phyloP scores from a whole-genome alignment of 1,139 yeast genomes.

The Suhomyces chickasaworum region DNA sequence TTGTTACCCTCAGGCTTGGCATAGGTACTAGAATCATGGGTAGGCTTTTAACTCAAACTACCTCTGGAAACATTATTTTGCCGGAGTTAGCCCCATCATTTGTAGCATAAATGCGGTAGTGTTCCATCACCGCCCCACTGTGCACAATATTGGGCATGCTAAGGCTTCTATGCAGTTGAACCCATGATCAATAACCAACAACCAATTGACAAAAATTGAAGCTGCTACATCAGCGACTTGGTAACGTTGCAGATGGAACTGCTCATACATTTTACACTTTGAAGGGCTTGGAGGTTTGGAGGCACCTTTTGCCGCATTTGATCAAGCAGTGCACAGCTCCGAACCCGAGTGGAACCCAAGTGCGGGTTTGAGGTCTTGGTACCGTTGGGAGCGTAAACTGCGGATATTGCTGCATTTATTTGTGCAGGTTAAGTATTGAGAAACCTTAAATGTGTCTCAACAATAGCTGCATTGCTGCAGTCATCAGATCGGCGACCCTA shows the following conservation, averaged over 20 bases:
- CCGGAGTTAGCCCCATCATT: background rate
- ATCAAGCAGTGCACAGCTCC: background rate
- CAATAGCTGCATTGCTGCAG: background rate
- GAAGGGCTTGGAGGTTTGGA: background rate
- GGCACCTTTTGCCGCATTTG: background rate
- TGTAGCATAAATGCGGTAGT: background rate
- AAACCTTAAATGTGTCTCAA: background rate
- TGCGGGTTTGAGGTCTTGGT: no score
- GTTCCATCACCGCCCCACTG: background rate
- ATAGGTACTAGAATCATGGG: background rate
- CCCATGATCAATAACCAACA: no score
- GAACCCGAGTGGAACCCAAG: background rate
- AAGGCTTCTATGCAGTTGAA: no score
- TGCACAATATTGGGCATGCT: no score
- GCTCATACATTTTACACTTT: no score
- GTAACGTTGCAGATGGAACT: no score
- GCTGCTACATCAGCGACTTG: no score
- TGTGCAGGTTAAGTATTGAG: background rate
- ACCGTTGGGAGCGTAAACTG: background rate
- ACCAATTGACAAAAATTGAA: no score
- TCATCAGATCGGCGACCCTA: background rate
- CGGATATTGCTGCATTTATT: background rate
- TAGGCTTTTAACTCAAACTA: background rate
- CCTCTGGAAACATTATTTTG: background rate
- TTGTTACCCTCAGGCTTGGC: background rate